These are phyloP conservation scores for Microbotryomycetes sp. DNA, from an alignment of 1,284 basidiomycete species.

Conservation along the genomic window DNA sequence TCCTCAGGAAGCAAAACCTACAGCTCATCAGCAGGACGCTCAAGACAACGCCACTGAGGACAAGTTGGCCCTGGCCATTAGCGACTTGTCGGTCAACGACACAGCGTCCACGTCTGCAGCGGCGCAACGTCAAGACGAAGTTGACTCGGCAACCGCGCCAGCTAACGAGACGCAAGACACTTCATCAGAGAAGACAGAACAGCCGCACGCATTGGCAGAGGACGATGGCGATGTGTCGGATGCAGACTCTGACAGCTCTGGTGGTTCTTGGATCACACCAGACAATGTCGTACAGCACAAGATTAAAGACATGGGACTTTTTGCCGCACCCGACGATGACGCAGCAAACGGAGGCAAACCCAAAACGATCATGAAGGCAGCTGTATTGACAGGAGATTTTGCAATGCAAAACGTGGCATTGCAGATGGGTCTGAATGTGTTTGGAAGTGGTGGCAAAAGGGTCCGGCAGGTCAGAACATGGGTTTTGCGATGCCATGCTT, in stretches of 20 bases:
- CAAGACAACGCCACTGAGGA: constrained; percentile 1
- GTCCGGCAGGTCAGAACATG: constrained; percentile 91
- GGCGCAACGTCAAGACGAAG: not conserved
- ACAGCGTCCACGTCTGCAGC: not conserved
- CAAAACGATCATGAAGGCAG: constrained; percentile 56
- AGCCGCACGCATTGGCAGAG: no score
- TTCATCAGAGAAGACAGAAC: constrained; percentile 14
- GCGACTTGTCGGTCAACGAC: not conserved
- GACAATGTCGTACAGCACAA: constrained; percentile 81
- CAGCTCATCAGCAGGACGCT: not conserved
- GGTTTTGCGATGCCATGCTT: constrained; percentile 95
- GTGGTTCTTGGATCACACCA: constrained; percentile 95
- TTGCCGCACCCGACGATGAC: constrained; percentile 41
- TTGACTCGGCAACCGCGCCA: not conserved
- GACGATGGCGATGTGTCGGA: constrained; percentile 54
- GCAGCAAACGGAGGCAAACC: constrained; percentile 15
- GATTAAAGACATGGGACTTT: constrained; percentile 69
- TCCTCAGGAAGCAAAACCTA: not conserved
- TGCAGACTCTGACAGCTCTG: constrained; percentile 53
- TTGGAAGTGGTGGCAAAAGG: constrained; percentile 84
- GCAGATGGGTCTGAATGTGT: constrained; percentile 86
- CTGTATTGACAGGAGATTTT: constrained; percentile 97
- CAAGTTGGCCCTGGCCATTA: constrained; percentile 1
- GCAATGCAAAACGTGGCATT: constrained; percentile 98
- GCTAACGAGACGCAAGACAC: not conserved